Evolutionary conservation across 2,329 filamentous ascomycete species (phyloP), one percentile per base, ranked within the genome.

Genomic region (Dactylellina leptospora): DNA sequence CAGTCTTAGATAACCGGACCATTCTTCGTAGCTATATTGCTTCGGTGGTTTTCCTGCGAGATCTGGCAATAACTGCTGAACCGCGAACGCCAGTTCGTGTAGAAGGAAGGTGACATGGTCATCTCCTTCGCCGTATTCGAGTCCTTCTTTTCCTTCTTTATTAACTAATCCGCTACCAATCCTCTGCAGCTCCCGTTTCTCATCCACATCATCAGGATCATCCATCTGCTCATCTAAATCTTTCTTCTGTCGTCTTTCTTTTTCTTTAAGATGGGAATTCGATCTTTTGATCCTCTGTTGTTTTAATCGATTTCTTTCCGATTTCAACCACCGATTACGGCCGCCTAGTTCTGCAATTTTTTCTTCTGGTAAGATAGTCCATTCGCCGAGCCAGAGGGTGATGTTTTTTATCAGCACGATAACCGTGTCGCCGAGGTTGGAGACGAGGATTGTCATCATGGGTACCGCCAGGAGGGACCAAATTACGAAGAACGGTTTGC

Each of bases 401-500:
- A 83, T 85, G n/a, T 82, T 82, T 75, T 89, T 88, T 79, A 90
- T 87, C 38, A 82, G 83, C 1, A 81, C 80, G 10, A 96, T 88
- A 18, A 96, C 85, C 0, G 93, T 97, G 76, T 96, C 90, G 22
- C 90, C 90, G 69, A 95, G 90, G 75, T 93, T 90, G 9, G 87
- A 89, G 74, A 96, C 90, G 10, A 97, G 84, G 16, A 96, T 88
- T 0, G 93, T 96, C 85, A 93, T 93, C 1, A 90, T 93, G 0
- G 93, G 93, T 2, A 96, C 84, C 0, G 92, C 92, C 23, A 96
- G 84, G 0, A 97, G 79, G 11, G 88, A 91, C 93, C 93, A 97
- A 62, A 96, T 88, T n/a, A 97, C 90, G 76, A 96, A 97, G 78
- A 96, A 96, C 0, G 90, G 87, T 60, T 90, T 88, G 0, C 90